Base-by-base conservation (phyloP, 2,329 filamentous ascomycete genomes). In the Aureobasidium subglaciale region DNA sequence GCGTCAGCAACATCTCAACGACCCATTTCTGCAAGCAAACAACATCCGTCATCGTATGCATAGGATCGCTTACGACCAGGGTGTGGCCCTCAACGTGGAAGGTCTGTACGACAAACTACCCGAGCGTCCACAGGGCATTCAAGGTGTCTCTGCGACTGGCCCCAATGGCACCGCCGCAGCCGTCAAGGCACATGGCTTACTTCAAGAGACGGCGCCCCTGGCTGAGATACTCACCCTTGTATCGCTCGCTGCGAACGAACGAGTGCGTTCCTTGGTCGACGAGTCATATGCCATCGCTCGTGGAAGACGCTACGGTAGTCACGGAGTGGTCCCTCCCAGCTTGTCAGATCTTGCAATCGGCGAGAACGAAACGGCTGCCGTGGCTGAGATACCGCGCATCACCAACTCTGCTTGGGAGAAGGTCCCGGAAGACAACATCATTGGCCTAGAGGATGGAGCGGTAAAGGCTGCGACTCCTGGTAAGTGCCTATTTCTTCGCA, bases 161-260 rank as follows among this genome's bases (percentile, higher is more conserved):
- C 63, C 57, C 2, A 61, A 65, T 42, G 68, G 66, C 8, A 59
- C 67, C 10, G 2, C 67, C 43, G 25, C 56, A n/a, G 55, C 54
- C 9, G 63, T 65, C 18, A 65, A 58, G 30, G 74, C 82, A 71
- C 63, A 72, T 61, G 89, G 87, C 54, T 81, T 95, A 34, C 81
- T 93, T 0, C 83, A 86, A 32, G 68, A 71, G 18, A 87, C 90
- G 40, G 83, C 88, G 1, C 84, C 81, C 54, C 75, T 96, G 30
- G 86, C 87, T 13, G 90, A 96, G 59, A 87, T 96, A 62, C 73
- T 96, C 41, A 87, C 88, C 24, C 76, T 96, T 15, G 69, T 96
- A 57, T 93, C 90, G 5, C 79, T 96, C 56, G 88, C 88, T 16
- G 85, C 89, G 9, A 89, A 92, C 66, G 87, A 95, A 63, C 81